phyloP scores from a whole-genome alignment of 1,284 basidiomycete genomes.

The Sanguinoderma infundibulare region DNA sequence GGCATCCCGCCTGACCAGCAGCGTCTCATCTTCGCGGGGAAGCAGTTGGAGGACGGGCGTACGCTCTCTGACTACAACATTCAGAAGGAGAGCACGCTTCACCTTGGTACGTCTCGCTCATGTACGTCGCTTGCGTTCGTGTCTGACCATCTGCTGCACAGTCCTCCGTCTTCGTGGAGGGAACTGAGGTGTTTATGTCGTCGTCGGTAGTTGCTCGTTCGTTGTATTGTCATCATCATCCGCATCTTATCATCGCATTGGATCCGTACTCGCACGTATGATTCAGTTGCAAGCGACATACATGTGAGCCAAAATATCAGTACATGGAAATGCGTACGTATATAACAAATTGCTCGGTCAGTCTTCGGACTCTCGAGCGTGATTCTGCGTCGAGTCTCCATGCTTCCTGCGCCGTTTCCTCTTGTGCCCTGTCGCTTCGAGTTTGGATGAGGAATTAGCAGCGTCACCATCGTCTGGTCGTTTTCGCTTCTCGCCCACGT shows the following conservation, averaged over 20 bases:
- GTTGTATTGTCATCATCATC: constrained; percentile 15
- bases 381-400: background rate
- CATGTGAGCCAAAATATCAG: too few relatives aligned
- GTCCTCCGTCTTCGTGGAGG: constrained; percentile 85
- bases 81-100: constrained; percentile 37
- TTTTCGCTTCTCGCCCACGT: constrained; percentile 32
- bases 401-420: constrained; percentile 42
- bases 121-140: constrained; percentile 40
- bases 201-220: background rate
- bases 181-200: constrained; percentile 34
- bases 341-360: too few relatives aligned
- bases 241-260: constrained; percentile 10
- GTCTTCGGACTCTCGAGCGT: background rate
- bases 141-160: too few relatives aligned
- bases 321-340: background rate
- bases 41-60: constrained; percentile 73
- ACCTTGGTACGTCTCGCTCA: constrained; percentile 28
- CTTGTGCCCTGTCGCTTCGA: constrained; percentile 29
- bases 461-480: constrained; percentile 19
- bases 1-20: constrained; percentile 77
- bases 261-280: constrained; percentile 4
- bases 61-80: constrained; percentile 50
- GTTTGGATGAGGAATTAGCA: background rate
- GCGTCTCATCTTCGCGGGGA: constrained; percentile 78
- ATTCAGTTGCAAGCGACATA: too few relatives aligned